These are phyloP conservation scores for Solanum hybrid DNA, from an alignment of 305 asterid genomes.

Conservation along the genomic window DNA sequence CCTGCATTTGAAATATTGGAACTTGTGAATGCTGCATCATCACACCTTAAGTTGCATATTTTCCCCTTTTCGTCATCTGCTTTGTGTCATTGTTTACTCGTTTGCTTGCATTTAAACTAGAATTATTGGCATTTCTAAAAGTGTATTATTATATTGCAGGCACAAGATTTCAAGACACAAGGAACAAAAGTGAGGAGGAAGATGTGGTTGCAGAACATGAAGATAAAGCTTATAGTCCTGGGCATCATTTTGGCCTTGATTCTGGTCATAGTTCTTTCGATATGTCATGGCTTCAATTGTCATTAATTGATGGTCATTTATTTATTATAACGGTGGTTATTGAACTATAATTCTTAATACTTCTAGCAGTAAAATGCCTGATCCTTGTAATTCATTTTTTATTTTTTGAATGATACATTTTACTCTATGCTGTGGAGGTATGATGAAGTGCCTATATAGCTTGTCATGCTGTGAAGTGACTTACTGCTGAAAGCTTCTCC, in stretches of 20 bases:
- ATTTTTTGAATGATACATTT: neutral
- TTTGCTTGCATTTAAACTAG: neutral
- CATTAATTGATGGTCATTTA: conserved; percentile 13
- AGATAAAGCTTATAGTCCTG: conserved; percentile 69
- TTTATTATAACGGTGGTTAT: neutral
- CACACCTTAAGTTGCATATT: neutral
- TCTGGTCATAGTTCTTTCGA: conserved; percentile 57
- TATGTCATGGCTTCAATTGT: conserved; percentile 58
- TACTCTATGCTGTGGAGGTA: neutral
- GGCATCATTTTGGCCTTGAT: conserved; percentile 61
- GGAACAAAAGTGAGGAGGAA: conserved; percentile 76
- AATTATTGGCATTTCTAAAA: neutral
- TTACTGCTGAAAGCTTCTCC: neutral
- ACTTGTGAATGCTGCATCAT: neutral
- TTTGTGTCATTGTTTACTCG: neutral
- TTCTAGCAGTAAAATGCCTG: conserved; percentile 9
- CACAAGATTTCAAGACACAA: conserved; percentile 81
- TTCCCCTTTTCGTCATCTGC: neutral
- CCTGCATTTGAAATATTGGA: neutral
- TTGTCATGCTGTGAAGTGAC: neutral
- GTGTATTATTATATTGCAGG: conserved; percentile 25
- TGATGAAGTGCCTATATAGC: neutral
- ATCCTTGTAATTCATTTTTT: conserved; percentile 5
- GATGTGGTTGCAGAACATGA: conserved; percentile 83
- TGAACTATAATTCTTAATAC: conserved; percentile 6